phyloP scores from a whole-genome alignment of 768 basidiomycete genomes.

The Hemileccinum impolitum region DNA sequence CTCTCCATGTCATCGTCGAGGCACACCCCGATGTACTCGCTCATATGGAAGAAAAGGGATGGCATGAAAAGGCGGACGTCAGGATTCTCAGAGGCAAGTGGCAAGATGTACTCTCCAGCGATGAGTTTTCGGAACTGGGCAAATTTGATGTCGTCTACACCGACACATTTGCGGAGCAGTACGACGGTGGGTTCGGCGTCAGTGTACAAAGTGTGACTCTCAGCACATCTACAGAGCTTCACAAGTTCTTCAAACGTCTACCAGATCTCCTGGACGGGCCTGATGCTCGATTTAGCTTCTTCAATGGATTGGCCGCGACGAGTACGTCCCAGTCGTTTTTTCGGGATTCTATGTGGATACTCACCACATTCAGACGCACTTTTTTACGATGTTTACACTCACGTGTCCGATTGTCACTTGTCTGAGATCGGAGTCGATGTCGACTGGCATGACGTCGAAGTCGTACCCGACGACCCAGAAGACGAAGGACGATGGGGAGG shows the following conservation, averaged over 20 bases:
- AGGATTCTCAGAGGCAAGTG: slow-evolving; percentile 86
- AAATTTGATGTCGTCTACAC: slow-evolving; percentile 90
- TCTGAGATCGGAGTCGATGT: slow-evolving; percentile 77
- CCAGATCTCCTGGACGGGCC: slow-evolving; percentile 73
- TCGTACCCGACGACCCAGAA: slow-evolving; percentile 41
- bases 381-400: slow-evolving; percentile 91
- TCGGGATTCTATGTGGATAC: background rate
- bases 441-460: slow-evolving; percentile 79
- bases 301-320: slow-evolving; percentile 95
- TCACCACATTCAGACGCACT: slow-evolving; percentile 56
- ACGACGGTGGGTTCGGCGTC: slow-evolving; percentile 45
- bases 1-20: slow-evolving; percentile 87
- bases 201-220: background rate
- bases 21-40: slow-evolving; percentile 89
- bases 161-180: slow-evolving; percentile 91
- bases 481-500: slow-evolving; percentile 70
- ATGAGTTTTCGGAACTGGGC: slow-evolving; percentile 56
- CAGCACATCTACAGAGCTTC: slow-evolving; percentile 46
- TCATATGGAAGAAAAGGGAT: slow-evolving; percentile 72
- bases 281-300: slow-evolving; percentile 88
- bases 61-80: slow-evolving; percentile 76
- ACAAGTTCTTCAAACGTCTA: slow-evolving; percentile 75
- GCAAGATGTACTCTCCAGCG: slow-evolving; percentile 77
- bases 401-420: slow-evolving; percentile 81
- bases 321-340: slow-evolving; percentile 46